These are phyloP conservation scores for Calonectria crousiana DNA, from an alignment of 2,329 filamentous ascomycete genomes.

Conservation along the genomic window DNA sequence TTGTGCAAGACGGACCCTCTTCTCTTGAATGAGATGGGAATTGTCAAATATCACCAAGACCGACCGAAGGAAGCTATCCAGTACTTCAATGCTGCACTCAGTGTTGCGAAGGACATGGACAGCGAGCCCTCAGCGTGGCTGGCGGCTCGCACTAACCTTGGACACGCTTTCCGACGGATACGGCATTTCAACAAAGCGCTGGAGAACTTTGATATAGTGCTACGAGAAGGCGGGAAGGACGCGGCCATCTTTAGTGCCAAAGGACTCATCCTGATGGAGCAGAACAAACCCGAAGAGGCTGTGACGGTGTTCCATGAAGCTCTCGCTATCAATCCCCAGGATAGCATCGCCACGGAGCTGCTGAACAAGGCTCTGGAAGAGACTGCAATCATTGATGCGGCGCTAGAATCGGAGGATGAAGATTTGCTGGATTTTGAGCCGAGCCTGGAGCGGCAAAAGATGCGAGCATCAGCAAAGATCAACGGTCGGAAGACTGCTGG, in stretches of 20 bases:
- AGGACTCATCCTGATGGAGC: conserved; percentile 85
- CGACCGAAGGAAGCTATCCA: conserved; percentile 80
- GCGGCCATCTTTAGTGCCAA: conserved; percentile 84
- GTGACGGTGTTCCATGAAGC: conserved; percentile 88
- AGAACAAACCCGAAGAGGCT: conserved; percentile 80
- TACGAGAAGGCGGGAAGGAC: conserved; percentile 85
- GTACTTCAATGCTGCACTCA: conserved; percentile 82
- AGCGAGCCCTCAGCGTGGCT: conserved; percentile 87
- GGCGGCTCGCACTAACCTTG: conserved; percentile 87
- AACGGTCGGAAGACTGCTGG: conserved; percentile 43
- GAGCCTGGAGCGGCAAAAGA: conserved; percentile 61
- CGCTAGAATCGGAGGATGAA: conserved; percentile 61
- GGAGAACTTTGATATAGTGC: conserved; percentile 86
- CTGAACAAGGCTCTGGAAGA: conserved; percentile 78
- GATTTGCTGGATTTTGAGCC: conserved; percentile 65
- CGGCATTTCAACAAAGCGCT: conserved; percentile 79
- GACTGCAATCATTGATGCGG: conserved; percentile 61
- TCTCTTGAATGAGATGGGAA: conserved; percentile 93
- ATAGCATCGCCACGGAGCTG: conserved; percentile 84
- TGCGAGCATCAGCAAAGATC: conserved; percentile 55
- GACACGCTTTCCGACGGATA: conserved; percentile 84
- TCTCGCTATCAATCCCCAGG: conserved; percentile 81
- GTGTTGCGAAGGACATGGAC: conserved; percentile 83
- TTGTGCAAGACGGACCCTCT: conserved; percentile 88
- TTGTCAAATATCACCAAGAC: conserved; percentile 95